Evolutionary conservation across 345 rosid species (phyloP), one percentile per base, ranked within the genome.

Genomic region (Salix suchowensis): DNA sequence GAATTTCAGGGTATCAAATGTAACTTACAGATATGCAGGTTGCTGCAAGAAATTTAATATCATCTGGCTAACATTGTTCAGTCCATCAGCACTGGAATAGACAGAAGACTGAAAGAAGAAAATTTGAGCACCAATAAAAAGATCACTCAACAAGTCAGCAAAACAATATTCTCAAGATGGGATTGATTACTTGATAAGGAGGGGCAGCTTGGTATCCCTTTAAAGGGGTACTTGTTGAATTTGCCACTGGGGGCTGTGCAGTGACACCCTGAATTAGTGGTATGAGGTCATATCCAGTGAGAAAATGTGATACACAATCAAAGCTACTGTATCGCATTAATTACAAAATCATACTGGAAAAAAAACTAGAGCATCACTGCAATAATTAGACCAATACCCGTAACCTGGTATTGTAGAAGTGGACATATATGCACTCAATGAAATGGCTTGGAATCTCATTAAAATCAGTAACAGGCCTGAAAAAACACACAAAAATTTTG

Each of bases 341-440:
- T 55, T 40, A 2, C 5, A 39, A 54, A 4, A 78, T 36, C n/a
- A 67, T 14, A 30, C 23, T 30, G 24, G 46, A 1, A 12, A 69
- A 65, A 42, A 70, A 37, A 21, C 6, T 69, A 60, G 40, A 79
- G 76, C 71, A 80, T 65, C 68, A 69, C 36, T 71, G 18, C n/a
- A 52, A 14, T 67, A 78, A 62, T 44, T 62, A 67, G 79, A 81
- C 42, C 76, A 73, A 74, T 91, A 96, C 99, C 97, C 84, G 89
- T 79, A 86, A 74, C 85, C 79, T 93, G 79, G 88, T 86, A 86
- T 96, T 90, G 81, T 89, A 88, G 83, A 86, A 65, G 73, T 92
- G 98, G 77, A 96, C 98, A 79, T 85, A 96, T 72, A 93, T 89
- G 70, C 98, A 96, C 88, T 96, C 99, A 6, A 88, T 70, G 76